Base-by-base conservation (phyloP, 148 eudicot species). In the Gaultheria prostrata region DNA sequence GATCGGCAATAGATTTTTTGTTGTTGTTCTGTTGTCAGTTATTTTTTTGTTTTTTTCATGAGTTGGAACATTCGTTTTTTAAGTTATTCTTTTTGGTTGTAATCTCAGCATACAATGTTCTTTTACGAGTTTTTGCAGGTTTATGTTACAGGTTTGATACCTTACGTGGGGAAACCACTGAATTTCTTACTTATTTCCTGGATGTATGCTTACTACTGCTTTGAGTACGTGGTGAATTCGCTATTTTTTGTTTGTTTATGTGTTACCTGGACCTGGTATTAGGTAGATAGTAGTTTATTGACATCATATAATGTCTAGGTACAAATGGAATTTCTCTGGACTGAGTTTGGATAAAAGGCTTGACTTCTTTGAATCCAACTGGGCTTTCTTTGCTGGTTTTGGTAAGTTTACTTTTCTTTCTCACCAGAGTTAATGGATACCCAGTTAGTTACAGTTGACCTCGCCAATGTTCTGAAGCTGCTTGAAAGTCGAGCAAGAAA, bases 351-450 rank as follows among this genome's bases (percentile, higher is more conserved):
- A 89, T 85, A 90, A 82, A 89, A 93, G 99, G 89, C 91, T 97
- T 83, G 94, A 97, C 86, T 97, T 91, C 89, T 97, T 97, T 72
- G 99, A 97, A 89, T 91, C 98, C 59, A 93, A 97, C 88, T 97
- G 99, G 98, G 91, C 98, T 43, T 95, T 97, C 88, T 97, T 97
- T 89, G 96, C 96, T 85, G 99, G 99, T 76, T 97, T 97, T 90
- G 99, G 99, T 97, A 93, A 84, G 61, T 83, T 14, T 39, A 39
- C 43, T 39, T 39, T 76, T 86, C 74, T 75, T 49, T 76, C 24
- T 32, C 30, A 63, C 57, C 7, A 28, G 26, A 74, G 63, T 73
- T 83, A 45, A 46, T 8, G 69, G 72, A 32, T 20, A 43, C 43
- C 20, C 24, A 39, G 77, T 50, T 76, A 46, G 61, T 76, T 76